These are phyloP conservation scores for Fusarium sp. DNA, from an alignment of 2,329 filamentous ascomycete genomes.

Conservation along the genomic window DNA sequence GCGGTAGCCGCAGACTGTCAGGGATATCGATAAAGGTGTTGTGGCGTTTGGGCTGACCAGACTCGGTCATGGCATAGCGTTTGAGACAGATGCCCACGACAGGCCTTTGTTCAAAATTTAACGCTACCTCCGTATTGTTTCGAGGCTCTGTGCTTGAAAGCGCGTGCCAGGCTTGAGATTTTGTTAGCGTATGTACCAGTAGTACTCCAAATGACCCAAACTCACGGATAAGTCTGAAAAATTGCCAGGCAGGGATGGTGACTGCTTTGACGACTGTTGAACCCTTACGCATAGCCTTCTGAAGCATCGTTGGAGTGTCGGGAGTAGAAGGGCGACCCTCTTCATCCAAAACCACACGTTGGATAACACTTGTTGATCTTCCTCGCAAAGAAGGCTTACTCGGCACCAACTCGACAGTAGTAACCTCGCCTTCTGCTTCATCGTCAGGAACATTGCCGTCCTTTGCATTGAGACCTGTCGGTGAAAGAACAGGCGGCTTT, in stretches of 20 bases:
- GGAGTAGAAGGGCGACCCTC: constrained; percentile 59
- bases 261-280: constrained; percentile 79
- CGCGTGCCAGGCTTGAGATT: constrained; percentile 83
- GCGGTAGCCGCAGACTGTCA: constrained; percentile 80
- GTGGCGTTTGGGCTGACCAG: constrained; percentile 76
- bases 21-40: constrained; percentile 93
- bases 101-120: constrained; percentile 86
- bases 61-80: constrained; percentile 78
- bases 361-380: constrained; percentile 71
- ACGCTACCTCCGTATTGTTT: constrained; percentile 84
- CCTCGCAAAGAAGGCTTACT: constrained; percentile 55
- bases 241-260: constrained; percentile 96
- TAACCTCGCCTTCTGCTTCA: constrained; percentile 35
- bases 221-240: constrained; percentile 92
- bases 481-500: constrained; percentile 15
- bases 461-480: constrained; percentile 17
- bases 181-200: constrained; percentile 51
- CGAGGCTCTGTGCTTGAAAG: constrained; percentile 63
- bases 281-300: constrained; percentile 59
- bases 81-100: constrained; percentile 95
- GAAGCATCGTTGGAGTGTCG: constrained; percentile 57
- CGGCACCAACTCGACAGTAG: constrained; percentile 44
- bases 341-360: constrained; percentile 67
- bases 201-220: constrained; percentile 37
- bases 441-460: constrained; percentile 23